Evolutionary conservation across 2,329 filamentous ascomycete genomes (phyloP), one percentile per base, ranked within the genome.

Genomic region (Aspergillus brasiliensis): DNA sequence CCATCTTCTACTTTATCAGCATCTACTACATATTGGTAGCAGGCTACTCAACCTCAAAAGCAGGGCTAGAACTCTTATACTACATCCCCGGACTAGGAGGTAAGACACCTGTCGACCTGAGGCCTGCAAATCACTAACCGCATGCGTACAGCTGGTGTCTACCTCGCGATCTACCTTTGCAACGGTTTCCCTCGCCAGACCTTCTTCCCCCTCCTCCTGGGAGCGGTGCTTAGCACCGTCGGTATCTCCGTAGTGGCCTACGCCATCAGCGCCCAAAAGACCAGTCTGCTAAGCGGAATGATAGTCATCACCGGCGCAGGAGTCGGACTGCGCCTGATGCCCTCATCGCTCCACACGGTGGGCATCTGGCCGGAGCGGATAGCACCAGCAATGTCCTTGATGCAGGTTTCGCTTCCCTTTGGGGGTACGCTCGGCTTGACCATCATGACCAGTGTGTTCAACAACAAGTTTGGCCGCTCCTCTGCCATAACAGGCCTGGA

Each of bases 401-500:
- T 88, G 71, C 79, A 82, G 0, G 84, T 90, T 56, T 81, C 86
- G 2, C 60, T 84, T 15, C 85, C 86, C 0, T 83, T 91, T 23
- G 88, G 88, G 3, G 87, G 88, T 11, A 89, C 87, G 0, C 73
- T 90, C 2, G 84, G 83, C 0, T 78, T 90, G 48, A 88, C 87
- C 0, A 81, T 90, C 66, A 90, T 90, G 88, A 83, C 86, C 13
- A 82, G 84, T 8, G 86, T 90, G 1, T 90, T 90, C 72, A 88
- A 89, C 68, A 90, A 90, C 56, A 80, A 82, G 56, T 65, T 79
- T 67, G 57, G 70, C 64, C 4, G 56, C 40, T 52, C 63, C 48
- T 59, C 77, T n/a, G 64, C 56, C 5, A 53, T 60, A 2, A 62
- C 75, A 71, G 3, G 73, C 73, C 5, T 74, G 71, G 17, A 13